These are phyloP conservation scores for Brassica hybrid DNA, from an alignment of 441 rosid species.

Conservation along the genomic window DNA sequence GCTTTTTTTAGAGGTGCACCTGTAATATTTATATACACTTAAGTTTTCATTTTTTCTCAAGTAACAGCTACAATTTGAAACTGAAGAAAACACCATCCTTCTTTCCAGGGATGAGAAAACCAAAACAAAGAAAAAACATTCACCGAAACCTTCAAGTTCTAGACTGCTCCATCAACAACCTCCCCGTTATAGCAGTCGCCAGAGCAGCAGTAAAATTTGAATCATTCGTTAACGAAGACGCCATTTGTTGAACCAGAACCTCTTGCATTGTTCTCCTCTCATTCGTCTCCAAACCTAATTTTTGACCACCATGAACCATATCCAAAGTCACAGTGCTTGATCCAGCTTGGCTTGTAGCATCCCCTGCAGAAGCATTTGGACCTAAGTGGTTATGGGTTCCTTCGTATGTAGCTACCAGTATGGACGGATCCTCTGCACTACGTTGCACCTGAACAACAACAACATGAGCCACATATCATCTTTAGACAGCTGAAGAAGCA, in stretches of 20 bases:
- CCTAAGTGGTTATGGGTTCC: slow-evolving; percentile 85
- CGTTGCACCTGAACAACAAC: slow-evolving; percentile 43
- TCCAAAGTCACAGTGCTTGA: slow-evolving; percentile 52
- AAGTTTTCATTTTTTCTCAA: slow-evolving; percentile 23
- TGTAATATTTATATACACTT: slow-evolving; percentile 24
- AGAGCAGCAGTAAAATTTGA: slow-evolving; percentile 81
- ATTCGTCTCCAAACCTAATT: slow-evolving; percentile 33
- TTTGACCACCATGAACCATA: slow-evolving; percentile 45
- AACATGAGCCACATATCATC: slow-evolving; percentile 15
- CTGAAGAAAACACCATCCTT: neutral
- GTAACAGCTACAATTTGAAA: slow-evolving; percentile 1
- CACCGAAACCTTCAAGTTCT: slow-evolving; percentile 25
- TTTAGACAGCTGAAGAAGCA: no score
- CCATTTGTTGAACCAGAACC: slow-evolving; percentile 76
- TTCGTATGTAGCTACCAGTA: slow-evolving; percentile 85
- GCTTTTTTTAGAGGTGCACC: no score
- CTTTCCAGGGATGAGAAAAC: slow-evolving; percentile 18
- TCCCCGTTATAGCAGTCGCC: slow-evolving; percentile 86
- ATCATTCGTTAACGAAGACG: slow-evolving; percentile 79
- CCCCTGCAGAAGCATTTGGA: slow-evolving; percentile 40
- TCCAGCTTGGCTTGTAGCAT: slow-evolving; percentile 36
- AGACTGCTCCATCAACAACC: slow-evolving; percentile 54
- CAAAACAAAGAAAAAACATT: slow-evolving; percentile 3
- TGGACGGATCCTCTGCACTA: slow-evolving; percentile 74
- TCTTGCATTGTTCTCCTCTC: slow-evolving; percentile 52